Evolutionary conservation across 176 grass and related monocot species (phyloP).

Genomic region (Pharus latifolius): DNA sequence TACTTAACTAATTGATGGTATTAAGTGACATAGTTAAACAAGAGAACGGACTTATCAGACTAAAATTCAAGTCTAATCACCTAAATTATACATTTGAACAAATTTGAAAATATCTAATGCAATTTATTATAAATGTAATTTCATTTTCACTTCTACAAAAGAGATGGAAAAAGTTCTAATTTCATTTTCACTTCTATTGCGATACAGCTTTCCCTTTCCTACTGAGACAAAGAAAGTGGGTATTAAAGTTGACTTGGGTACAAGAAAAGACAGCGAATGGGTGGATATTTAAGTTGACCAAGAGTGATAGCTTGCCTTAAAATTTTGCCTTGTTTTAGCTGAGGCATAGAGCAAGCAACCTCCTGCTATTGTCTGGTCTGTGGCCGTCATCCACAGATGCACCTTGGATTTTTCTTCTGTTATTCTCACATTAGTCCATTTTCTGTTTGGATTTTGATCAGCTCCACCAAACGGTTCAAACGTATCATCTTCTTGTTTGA

Average conservation of each 20-base stretch:
- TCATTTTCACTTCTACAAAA: too few relatives aligned
- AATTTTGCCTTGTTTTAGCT: conserved; percentile 28
- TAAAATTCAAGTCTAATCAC: too few relatives aligned
- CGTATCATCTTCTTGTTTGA: not conserved
- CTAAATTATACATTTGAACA: too few relatives aligned
- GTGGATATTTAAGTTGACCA: conserved; percentile 2
- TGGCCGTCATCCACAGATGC: not conserved
- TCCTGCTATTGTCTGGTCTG: not conserved
- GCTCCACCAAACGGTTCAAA: not conserved
- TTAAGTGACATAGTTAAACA: too few relatives aligned
- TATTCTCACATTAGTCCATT: not conserved
- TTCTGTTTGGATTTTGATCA: conserved; percentile 23
- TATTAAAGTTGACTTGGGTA: conserved; percentile 28
- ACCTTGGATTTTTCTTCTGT: not conserved
- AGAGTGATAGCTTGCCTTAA: conserved; percentile 11
- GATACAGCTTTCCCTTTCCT: too few relatives aligned
- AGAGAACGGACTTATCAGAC: too few relatives aligned
- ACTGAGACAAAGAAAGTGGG: conserved; percentile 1
- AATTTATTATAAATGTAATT: too few relatives aligned
- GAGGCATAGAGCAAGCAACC: conserved; percentile 1
- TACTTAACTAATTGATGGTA: too few relatives aligned
- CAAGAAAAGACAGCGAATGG: conserved; percentile 22
- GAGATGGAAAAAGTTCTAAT: too few relatives aligned
- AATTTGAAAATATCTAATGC: too few relatives aligned
- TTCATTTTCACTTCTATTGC: too few relatives aligned